phyloP scores from a whole-genome alignment of 768 basidiomycete species.

The Clitopilus hobsonii region DNA sequence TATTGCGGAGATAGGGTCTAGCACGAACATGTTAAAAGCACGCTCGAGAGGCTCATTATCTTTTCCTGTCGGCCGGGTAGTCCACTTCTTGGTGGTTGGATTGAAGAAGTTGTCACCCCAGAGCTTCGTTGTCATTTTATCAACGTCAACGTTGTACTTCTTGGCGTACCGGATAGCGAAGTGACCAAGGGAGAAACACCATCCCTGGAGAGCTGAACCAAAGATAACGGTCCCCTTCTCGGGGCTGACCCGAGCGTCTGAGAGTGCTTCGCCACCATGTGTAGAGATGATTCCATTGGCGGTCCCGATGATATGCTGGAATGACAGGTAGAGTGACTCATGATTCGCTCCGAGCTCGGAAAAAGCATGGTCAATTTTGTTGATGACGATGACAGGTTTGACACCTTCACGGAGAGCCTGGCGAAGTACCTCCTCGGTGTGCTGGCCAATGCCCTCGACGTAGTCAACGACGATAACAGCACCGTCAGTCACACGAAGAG shows the following conservation, averaged over 20 bases:
- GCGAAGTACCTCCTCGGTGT: slow-evolving; percentile 98
- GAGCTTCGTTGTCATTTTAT: slow-evolving; percentile 94
- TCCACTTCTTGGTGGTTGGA: slow-evolving; percentile 94
- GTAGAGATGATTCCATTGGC: slow-evolving; percentile 99
- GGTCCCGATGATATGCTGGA: slow-evolving; percentile 93
- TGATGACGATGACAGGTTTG: slow-evolving; percentile 98
- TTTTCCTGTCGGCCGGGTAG: slow-evolving; percentile 65
- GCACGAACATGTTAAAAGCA: slow-evolving; percentile 97
- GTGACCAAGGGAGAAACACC: slow-evolving; percentile 98
- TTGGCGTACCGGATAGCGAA: slow-evolving; percentile 93
- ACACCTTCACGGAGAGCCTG: slow-evolving; percentile 97
- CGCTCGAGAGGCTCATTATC: slow-evolving; percentile 91
- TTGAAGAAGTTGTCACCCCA: slow-evolving; percentile 99
- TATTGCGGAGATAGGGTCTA: slow-evolving; percentile 98
- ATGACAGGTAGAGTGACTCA: slow-evolving; percentile 95
- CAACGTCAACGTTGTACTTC: slow-evolving; percentile 98
- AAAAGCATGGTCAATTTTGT: slow-evolving; percentile 99
- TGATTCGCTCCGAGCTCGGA: slow-evolving; percentile 96
- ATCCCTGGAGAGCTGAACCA: slow-evolving; percentile 98
- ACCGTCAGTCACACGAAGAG: slow-evolving; percentile 99
- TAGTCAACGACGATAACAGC: slow-evolving; percentile 99
- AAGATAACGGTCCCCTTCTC: slow-evolving; percentile 98
- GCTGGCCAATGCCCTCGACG: slow-evolving; percentile 98
- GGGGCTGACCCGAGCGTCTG: slow-evolving; percentile 98
- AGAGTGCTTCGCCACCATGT: slow-evolving; percentile 82